A percentile compares a stretch with the other conserved stretches of the same genome.
Evolutionary conservation across 2,329 filamentous ascomycete species (phyloP).

Genomic region (Coniochaeta hoffmannii): DNA sequence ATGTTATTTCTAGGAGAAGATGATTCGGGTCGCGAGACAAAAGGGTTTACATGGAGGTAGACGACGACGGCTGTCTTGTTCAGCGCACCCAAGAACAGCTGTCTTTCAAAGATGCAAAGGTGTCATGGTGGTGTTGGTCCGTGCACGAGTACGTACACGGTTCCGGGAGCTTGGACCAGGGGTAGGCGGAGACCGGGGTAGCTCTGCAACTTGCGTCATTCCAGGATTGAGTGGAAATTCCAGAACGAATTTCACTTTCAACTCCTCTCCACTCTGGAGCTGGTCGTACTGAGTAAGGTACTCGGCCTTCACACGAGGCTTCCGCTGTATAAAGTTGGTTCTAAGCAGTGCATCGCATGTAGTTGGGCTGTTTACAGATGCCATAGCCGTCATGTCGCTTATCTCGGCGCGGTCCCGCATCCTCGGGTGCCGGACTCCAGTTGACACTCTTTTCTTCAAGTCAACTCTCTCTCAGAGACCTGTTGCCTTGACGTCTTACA

Average conservation of each 20-base stretch:
- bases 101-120: slow-evolving; percentile 3
- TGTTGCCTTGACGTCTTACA: slow-evolving; percentile 10
- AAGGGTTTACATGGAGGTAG: background rate
- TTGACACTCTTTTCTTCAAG: background rate
- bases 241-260: background rate
- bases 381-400: background rate
- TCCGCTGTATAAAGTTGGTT: background rate
- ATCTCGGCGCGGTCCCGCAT: background rate
- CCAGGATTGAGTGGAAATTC: background rate
- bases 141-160: background rate
- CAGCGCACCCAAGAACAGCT: background rate
- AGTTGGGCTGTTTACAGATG: background rate
- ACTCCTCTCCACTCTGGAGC: background rate
- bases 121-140: background rate
- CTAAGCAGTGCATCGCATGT: too few species aligned
- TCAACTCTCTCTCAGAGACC: background rate
- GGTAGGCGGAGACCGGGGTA: background rate
- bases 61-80: background rate
- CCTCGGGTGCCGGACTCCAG: background rate
- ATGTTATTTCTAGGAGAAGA: too few species aligned
- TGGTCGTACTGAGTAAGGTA: background rate
- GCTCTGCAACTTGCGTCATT: background rate
- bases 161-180: background rate
- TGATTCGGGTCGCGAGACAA: too few species aligned
- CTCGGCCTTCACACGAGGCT: background rate